These are phyloP conservation scores for Colletotrichum musicola DNA, from an alignment of 2,329 filamentous ascomycete species.

Conservation along the genomic window DNA sequence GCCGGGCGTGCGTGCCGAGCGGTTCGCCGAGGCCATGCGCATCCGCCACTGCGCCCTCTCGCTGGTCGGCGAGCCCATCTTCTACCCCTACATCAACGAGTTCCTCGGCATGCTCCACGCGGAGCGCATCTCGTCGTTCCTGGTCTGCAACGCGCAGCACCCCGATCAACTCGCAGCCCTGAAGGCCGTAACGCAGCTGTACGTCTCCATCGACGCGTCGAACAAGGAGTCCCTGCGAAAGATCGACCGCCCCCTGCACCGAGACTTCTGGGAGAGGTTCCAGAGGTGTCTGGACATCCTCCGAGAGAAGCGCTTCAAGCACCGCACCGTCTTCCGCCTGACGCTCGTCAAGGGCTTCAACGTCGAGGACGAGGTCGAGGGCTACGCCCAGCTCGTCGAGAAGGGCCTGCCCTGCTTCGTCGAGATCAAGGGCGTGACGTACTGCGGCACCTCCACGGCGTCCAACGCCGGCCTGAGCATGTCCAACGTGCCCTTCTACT, in stretches of 20 bases:
- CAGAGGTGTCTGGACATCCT: slow-evolving; percentile 91
- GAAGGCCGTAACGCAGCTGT: slow-evolving; percentile 91
- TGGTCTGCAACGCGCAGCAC: slow-evolving; percentile 98
- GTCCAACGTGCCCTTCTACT: slow-evolving; percentile 97
- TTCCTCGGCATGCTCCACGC: slow-evolving; percentile 86
- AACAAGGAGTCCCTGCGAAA: slow-evolving; percentile 88
- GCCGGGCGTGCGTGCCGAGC: slow-evolving; percentile 89
- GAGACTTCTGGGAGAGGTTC: slow-evolving; percentile 98
- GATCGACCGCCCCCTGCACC: slow-evolving; percentile 92
- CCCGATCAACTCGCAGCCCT: slow-evolving; percentile 88
- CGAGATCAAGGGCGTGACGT: slow-evolving; percentile 96
- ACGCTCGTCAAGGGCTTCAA: slow-evolving; percentile 99
- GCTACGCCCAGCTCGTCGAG: slow-evolving; percentile 91
- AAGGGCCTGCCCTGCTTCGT: slow-evolving; percentile 90
- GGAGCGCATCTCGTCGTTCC: slow-evolving; percentile 91
- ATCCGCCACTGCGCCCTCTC: slow-evolving; percentile 94
- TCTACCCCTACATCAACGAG: slow-evolving; percentile 97
- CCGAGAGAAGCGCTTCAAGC: slow-evolving; percentile 82
- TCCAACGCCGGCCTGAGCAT: slow-evolving; percentile 91
- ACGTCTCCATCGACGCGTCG: slow-evolving; percentile 95
- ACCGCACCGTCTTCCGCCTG: slow-evolving; percentile 93
- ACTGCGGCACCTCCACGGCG: slow-evolving; percentile 90
- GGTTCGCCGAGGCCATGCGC: slow-evolving; percentile 91
- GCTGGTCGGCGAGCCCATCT: slow-evolving; percentile 97
- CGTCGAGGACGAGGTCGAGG: slow-evolving; percentile 90